These are phyloP conservation scores for Glebionis coronaria DNA, from an alignment of 129 eudicot genomes.

Conservation along the genomic window DNA sequence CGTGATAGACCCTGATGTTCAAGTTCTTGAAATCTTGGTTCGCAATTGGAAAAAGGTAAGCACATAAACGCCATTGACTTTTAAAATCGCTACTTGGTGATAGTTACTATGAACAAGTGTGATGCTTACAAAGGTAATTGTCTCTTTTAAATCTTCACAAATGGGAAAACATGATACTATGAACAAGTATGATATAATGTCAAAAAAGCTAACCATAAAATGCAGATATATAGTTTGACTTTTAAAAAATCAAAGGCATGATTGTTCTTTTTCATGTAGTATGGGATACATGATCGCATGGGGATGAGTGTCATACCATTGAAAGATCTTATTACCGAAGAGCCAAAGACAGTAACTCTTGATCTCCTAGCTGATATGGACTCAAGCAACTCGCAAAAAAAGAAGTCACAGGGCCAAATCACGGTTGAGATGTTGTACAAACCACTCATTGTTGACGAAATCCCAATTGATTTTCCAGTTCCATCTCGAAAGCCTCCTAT, in stretches of 20 bases:
- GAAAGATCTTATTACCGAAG: background rate
- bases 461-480: conserved; percentile 25
- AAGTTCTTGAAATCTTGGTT: no score
- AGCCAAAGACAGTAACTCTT: background rate
- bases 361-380: background rate
- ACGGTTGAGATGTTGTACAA: conserved; percentile 47
- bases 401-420: background rate
- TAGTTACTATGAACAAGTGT: no score
- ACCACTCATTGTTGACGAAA: conserved; percentile 33
- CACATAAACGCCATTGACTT: no score
- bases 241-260: background rate
- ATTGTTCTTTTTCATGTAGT: background rate
- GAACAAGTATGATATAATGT: no score
- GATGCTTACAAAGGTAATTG: no score
- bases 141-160: no score
- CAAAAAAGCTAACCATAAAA: background rate
- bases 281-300: background rate
- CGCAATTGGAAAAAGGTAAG: no score
- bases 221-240: background rate
- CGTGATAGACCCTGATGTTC: no score
- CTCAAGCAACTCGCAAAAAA: no score
- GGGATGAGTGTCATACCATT: background rate
- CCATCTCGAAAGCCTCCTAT: conserved; percentile 51
- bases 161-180: no score
- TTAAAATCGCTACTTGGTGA: no score